Base-by-base conservation (phyloP, 495 filamentous ascomycete genomes). In the Trichoderma virens region DNA sequence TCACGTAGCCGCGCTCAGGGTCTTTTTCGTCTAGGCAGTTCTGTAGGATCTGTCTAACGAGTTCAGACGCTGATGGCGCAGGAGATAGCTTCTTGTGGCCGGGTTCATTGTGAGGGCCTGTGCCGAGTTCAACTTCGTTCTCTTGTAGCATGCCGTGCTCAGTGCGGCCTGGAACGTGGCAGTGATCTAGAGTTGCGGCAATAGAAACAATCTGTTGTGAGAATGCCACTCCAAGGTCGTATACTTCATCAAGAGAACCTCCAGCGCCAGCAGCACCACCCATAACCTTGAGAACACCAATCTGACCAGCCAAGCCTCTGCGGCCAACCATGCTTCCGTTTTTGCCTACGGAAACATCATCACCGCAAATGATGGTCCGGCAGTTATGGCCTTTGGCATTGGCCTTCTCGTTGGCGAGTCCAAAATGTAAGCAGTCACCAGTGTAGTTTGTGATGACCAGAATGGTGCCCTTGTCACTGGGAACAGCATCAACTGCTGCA, bases 371-470 rank as follows among this genome's bases (percentile, higher is more conserved):
- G 56, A 85, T 78, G 70, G 84, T 82, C 62, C 75, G 77, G 61
- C 82, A 80, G 18, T 77, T 79, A 62, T 80, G 77, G 27, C 83
- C 83, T 62, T 76, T 72, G 18, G 82, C 82, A 45, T 82, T 77
- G 14, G 82, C 83, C 73, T 86, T 85, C 71, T 88, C 84, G 64
- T 81, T 79, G 3, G 85, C 85, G 23, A 88, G 73, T 1, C 84
- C 84, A 64, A 88, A 88, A 69, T 88, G 84, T 62, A 88, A 74
- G 67, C 83, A 85, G 72, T 88, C 85, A 28, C 85, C 85, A 0
- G 85, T 88, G 68, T 88, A 88, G 67, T 88, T 88, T 39, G 83
- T 86, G 66, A 88, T 80, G 61, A 85, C 81, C n/a, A 88, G 70
- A 43, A 88, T 82, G 5, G 80, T 79, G 23, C 85, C 85, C 65